These are phyloP conservation scores for Panellus pusillus DNA, from an alignment of 768 basidiomycete genomes.

Conservation along the genomic window DNA sequence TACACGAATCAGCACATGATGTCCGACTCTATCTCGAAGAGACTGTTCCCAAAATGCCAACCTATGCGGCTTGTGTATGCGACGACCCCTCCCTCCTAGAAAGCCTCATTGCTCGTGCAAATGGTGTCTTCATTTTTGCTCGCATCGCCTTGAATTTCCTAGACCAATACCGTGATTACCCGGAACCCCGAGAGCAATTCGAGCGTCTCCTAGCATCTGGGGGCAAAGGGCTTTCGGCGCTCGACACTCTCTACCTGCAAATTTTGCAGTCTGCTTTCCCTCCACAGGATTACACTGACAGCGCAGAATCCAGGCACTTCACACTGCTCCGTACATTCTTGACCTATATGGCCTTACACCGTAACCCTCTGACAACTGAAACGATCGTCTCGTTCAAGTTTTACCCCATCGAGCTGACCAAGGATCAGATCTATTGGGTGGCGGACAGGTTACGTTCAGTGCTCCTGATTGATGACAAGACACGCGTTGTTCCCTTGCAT, in stretches of 20 bases:
- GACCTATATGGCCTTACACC: background rate
- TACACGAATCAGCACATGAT: background rate
- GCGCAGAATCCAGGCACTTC: background rate
- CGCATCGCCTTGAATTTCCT: background rate
- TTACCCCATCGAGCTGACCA: background rate
- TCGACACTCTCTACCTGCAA: slow-evolving; percentile 5
- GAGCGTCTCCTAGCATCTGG: slow-evolving; percentile 3
- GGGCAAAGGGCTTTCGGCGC: background rate
- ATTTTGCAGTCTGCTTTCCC: slow-evolving; percentile 3
- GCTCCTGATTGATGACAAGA: background rate
- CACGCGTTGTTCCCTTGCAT: slow-evolving; percentile 1
- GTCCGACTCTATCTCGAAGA: background rate
- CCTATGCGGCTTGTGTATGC: background rate
- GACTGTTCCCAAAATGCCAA: background rate
- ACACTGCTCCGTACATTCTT: slow-evolving; percentile 1
- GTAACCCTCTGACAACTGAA: background rate
- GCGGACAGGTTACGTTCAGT: slow-evolving; percentile 3
- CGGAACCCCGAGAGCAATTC: slow-evolving; percentile 2
- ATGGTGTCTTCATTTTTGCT: slow-evolving; percentile 1
- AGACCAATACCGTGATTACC: background rate
- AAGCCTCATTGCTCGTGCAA: background rate
- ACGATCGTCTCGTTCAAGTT: background rate
- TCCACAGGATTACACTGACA: background rate
- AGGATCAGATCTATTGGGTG: slow-evolving; percentile 5
- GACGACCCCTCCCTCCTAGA: background rate